Base-by-base conservation (phyloP, 805 yeast genomes). In the Barnettozyma populi region DNA sequence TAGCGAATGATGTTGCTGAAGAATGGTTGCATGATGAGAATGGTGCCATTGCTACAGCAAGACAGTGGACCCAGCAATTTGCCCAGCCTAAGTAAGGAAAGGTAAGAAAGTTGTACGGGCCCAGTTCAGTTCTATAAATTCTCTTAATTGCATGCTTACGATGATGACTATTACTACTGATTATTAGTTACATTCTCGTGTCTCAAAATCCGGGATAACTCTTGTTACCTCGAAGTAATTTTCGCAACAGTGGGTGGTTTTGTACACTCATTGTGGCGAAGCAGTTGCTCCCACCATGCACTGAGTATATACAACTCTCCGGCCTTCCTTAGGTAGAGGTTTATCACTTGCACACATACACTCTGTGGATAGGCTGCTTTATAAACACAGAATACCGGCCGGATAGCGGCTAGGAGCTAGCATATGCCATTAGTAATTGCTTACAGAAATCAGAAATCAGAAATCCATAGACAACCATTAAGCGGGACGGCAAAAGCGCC, bases 1-100 rank as follows among this genome's bases (percentile, higher is more conserved):
- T 94, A 56, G 98, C 98, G 18, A 94, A 94, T 61, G 98, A 94
- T 56, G 99, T 94, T 36, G 99, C 99, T 2, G 90, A 89, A 57
- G 92, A 86, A 52, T 94, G 99, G 97, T 85, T 92, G 62, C 84
- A 80, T 54, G 80, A 94, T 59, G 95, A 90, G 67, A 71, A 74
- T 36, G 73, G 73, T 52, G 99, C 98, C 20, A 82, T 90, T 46
- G 76, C 70, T 13, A 90, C 85, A 20, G 99, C 98, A 8, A 70
- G 61, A 54, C 65, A 66, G 47, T 71, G 76, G 77, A 73, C 78
- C 3, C 47, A 54, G 25, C 49, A 53, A 24, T 69, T 63, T 52
- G 75, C 75, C 18, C 31, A 39, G 9, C 40, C 25, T 13, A 19
- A 21, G 8, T 20, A 20, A 14, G 18, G 27, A 13, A 16, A 21